These are phyloP conservation scores for Laguncularia racemosa DNA, from an alignment of 345 rosid genomes.

Conservation along the genomic window DNA sequence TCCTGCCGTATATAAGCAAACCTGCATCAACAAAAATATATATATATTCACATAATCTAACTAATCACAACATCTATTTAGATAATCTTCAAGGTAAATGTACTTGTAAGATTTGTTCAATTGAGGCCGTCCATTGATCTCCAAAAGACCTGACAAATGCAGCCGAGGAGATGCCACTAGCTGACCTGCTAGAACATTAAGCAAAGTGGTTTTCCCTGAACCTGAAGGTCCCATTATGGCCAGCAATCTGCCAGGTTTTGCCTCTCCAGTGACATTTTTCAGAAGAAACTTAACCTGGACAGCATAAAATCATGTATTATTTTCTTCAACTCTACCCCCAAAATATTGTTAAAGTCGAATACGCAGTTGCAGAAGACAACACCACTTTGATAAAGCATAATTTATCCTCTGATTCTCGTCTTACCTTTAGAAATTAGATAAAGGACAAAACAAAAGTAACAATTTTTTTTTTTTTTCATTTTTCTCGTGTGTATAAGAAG, in stretches of 20 bases:
- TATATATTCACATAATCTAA: conserved; percentile 6
- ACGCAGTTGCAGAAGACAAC: no score
- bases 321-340: no score
- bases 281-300: conserved; percentile 73
- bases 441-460: no score
- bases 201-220: conserved; percentile 95
- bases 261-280: conserved; percentile 82
- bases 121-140: conserved; percentile 65
- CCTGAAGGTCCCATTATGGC: conserved; percentile 99
- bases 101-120: conserved; percentile 72
- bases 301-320: not conserved
- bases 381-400: no score
- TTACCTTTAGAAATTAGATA: no score
- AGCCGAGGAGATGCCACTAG: conserved; percentile 51
- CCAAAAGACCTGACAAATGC: conserved; percentile 86
- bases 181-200: conserved; percentile 89
- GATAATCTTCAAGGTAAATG: not conserved
- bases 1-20: conserved; percentile 91
- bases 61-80: not conserved
- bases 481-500: no score
- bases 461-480: no score
- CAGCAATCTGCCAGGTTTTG: conserved; percentile 83
- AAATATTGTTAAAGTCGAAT: no score
- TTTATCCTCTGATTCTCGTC: no score
- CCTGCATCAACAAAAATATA: conserved; percentile 32